phyloP scores from a whole-genome alignment of 768 basidiomycete species.

The Kwoniella newhampshirensis region DNA sequence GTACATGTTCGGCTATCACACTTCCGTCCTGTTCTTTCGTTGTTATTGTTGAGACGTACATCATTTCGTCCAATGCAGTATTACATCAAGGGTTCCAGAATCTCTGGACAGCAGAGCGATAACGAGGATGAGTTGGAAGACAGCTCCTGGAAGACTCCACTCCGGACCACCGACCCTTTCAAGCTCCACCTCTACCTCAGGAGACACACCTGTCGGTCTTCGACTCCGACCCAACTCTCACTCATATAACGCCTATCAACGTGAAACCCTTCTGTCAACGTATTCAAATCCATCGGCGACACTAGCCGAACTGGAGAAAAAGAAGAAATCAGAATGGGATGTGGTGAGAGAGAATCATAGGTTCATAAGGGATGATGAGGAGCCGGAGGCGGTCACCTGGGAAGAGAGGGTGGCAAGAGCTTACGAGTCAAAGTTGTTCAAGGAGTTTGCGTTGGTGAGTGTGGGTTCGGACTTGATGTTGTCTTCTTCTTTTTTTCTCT shows the following conservation, averaged over 20 bases:
- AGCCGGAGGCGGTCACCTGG: slow-evolving; percentile 61
- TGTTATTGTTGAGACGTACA: too few relatives aligned
- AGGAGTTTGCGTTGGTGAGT: slow-evolving; percentile 63
- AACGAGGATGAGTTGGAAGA: slow-evolving; percentile 37
- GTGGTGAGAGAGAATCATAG: slow-evolving; percentile 55
- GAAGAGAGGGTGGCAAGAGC: slow-evolving; percentile 82
- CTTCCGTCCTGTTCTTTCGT: too few relatives aligned
- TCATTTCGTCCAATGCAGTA: too few relatives aligned
- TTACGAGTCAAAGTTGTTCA: slow-evolving; percentile 83
- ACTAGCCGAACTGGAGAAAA: background rate
- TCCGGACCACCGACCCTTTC: slow-evolving; percentile 32
- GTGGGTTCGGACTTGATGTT: too few relatives aligned
- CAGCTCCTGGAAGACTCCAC: slow-evolving; percentile 18
- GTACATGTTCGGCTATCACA: too few relatives aligned
- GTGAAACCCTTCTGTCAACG: slow-evolving; percentile 41
- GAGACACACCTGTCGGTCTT: slow-evolving; percentile 8
- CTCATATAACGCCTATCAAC: slow-evolving; percentile 48
- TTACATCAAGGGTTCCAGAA: background rate
- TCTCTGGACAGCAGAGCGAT: background rate
- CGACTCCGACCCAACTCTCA: slow-evolving; percentile 45
- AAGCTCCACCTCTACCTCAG: slow-evolving; percentile 1
- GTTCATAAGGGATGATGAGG: slow-evolving; percentile 69
- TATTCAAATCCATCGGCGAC: slow-evolving; percentile 21
- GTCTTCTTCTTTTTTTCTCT: too few relatives aligned
- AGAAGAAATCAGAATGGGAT: slow-evolving; percentile 54